Evolutionary conservation across 768 basidiomycete genomes (phyloP).

Genomic region (Tulasnella sp.): DNA sequence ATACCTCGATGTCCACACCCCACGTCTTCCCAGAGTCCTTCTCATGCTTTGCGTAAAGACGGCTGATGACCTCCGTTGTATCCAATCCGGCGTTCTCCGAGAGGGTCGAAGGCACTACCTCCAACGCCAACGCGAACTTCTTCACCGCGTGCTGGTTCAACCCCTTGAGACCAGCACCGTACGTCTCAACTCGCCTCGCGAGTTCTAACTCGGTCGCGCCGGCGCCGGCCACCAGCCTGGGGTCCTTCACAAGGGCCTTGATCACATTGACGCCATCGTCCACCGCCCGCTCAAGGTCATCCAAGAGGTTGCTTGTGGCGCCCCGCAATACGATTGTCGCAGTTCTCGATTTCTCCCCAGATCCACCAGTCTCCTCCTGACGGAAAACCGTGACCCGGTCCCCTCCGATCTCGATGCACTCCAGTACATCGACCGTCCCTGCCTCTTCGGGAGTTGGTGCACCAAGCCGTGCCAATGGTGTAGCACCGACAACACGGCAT

Average conservation of each 20-base stretch:
- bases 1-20: conserved; percentile 85
- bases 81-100: conserved; percentile 90
- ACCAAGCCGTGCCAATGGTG: conserved; percentile 89
- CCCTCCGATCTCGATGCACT: conserved; percentile 92
- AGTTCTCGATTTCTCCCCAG: conserved; percentile 67
- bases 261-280: conserved; percentile 97
- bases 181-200: conserved; percentile 69
- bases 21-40: conserved; percentile 51
- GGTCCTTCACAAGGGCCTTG: conserved; percentile 83
- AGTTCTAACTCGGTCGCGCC: conserved; percentile 92
- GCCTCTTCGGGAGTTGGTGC: conserved; percentile 95
- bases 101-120: conserved; percentile 83
- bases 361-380: conserved; percentile 58
- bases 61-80: conserved; percentile 83
- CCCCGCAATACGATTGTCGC: conserved; percentile 93
- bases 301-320: conserved; percentile 86
- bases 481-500: conserved; percentile 91
- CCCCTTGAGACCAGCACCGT: conserved; percentile 80
- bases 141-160: conserved; percentile 89
- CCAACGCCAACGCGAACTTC: conserved; percentile 77
- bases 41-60: conserved; percentile 85
- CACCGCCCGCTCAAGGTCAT: conserved; percentile 91
- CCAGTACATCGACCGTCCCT: conserved; percentile 86
- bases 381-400: conserved; percentile 95
- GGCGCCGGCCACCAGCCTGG: conserved; percentile 82